Evolutionary conservation across 129 eudicot genomes (phyloP).

Genomic region (Tagetes patula): DNA sequence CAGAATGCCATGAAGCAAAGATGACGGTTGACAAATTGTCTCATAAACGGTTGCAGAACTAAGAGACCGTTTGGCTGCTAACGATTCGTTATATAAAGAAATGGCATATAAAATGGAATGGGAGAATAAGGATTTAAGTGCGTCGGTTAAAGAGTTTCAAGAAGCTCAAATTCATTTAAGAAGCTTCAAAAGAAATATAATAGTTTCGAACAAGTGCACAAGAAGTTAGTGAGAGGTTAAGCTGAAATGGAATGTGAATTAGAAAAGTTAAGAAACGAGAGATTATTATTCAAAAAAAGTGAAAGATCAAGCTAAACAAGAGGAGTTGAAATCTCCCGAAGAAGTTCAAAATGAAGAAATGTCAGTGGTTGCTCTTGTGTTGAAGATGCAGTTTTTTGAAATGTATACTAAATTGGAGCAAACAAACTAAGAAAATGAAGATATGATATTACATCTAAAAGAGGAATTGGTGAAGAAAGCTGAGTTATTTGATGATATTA

Average conservation of each 20-base stretch:
- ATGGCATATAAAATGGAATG: conserved; percentile 54
- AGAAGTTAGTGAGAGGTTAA: conserved; percentile 40
- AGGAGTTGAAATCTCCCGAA: conserved; percentile 40
- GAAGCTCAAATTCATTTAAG: conserved; percentile 51
- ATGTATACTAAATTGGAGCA: conserved; percentile 12
- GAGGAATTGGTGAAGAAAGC: conserved; percentile 40
- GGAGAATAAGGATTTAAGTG: conserved; percentile 53
- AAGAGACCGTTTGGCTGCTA: conserved; percentile 48
- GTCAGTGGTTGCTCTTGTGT: conserved; percentile 37
- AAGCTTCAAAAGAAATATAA: conserved; percentile 49
- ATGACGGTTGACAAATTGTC: conserved; percentile 43
- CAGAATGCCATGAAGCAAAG: conserved; percentile 51
- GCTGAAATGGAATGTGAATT: conserved; percentile 45
- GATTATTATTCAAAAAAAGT: conserved; percentile 32
- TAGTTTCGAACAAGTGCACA: conserved; percentile 57
- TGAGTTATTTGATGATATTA: conserved; percentile 23
- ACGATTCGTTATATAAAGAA: conserved; percentile 47
- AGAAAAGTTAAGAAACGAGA: conserved; percentile 41
- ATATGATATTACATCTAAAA: conserved; percentile 34
- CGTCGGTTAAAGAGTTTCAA: conserved; percentile 51
- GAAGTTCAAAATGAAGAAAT: conserved; percentile 51
- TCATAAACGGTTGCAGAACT: conserved; percentile 44
- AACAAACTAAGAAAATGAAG: conserved; percentile 33
- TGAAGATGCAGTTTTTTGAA: conserved; percentile 45
- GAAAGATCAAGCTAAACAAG: conserved; percentile 38